Conservation (phyloP, 805 yeast species). For the Schizosaccharomyces pombe region ASM294v3 CU329670.1:3167001-3167500, state of each 20-base stretch:
- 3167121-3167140: constrained; percentile 60
- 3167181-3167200: constrained; percentile 95
- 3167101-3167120: constrained; percentile 49
- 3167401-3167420: constrained; percentile 82
- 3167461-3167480: constrained; percentile 85
- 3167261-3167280: constrained; percentile 68
- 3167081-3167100: constrained; percentile 58
- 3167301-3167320: constrained; percentile 80
- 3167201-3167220: constrained; percentile 91
- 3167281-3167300: constrained; percentile 93
- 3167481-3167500: constrained; percentile 70
- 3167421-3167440: constrained; percentile 97
- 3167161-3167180: constrained; percentile 95
- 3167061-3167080: constrained; percentile 76
- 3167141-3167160: constrained; percentile 80
- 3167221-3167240: constrained; percentile 87
- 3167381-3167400: constrained; percentile 38
- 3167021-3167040: constrained; percentile 80
- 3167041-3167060: constrained; percentile 96
- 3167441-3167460: constrained; percentile 95
- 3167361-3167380: constrained; percentile 56
- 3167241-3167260: constrained; percentile 41
- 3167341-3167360: constrained; percentile 63
- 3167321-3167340: constrained; percentile 77
- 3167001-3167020: constrained; percentile 89